These are phyloP conservation scores for Acer campestre DNA, from an alignment of 345 rosid genomes.

Conservation along the genomic window DNA sequence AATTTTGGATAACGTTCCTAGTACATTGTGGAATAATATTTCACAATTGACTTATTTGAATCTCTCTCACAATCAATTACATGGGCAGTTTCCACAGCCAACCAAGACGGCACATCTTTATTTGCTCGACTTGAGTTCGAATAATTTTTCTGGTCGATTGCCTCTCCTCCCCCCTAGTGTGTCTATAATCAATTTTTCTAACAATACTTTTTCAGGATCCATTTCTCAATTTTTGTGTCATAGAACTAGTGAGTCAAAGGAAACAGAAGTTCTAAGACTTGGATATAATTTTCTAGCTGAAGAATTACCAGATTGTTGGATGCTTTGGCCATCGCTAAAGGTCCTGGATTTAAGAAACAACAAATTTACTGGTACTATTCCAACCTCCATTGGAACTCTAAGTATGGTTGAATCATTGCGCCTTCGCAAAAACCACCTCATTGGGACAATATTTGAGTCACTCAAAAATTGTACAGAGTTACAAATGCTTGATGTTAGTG, in stretches of 20 bases:
- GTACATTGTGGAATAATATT: slow-evolving; percentile 31
- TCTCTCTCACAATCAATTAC: slow-evolving; percentile 12
- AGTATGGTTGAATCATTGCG: not conserved
- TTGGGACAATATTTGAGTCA: not conserved
- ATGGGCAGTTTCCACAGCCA: slow-evolving; percentile 20
- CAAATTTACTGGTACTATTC: not conserved
- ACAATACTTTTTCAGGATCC: not conserved
- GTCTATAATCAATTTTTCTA: not conserved
- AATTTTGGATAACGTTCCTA: slow-evolving; percentile 29
- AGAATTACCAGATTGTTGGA: not conserved
- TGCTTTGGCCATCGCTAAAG: not conserved
- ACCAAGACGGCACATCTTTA: not conserved
- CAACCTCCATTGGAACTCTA: not conserved
- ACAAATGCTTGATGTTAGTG: not conserved
- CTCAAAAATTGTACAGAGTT: not conserved
- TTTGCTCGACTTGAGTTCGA: slow-evolving; percentile 25
- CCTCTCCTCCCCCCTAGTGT: not conserved
- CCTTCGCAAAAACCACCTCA: not conserved
- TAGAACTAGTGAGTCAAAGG: not conserved
- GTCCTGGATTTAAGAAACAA: not conserved
- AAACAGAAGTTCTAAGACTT: not conserved
- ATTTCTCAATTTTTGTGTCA: not conserved
- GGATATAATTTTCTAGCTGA: not conserved
- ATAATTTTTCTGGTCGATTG: slow-evolving; percentile 23
- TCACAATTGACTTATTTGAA: slow-evolving; percentile 9